Evolutionary conservation across 805 yeast species (phyloP), one percentile per base, ranked within the genome.

Genomic region (Nakazawaea peltata): DNA sequence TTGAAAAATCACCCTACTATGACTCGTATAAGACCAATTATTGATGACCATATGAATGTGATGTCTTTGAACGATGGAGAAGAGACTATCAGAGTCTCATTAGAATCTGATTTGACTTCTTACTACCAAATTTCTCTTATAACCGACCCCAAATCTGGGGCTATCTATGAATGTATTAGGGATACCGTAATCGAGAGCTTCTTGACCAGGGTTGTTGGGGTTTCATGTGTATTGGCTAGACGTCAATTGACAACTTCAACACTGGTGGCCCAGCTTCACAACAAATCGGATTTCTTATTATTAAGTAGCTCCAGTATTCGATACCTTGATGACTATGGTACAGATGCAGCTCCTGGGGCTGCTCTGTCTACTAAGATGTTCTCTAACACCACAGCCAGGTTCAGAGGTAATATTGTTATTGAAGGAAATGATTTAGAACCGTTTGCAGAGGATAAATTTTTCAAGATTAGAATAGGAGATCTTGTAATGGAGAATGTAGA

Each of bases 391-490:
- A 41, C 45, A 9, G 26, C 41, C 3, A 40, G 56, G 19, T 52
- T 66, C 33, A 45, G 72, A n/a, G 65, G 64, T 0, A 66, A 66
- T 35, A 49, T 66, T 5, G 45, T 60, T 2, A 46, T 66, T 13
- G 39, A 39, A n/a, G 49, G 52, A 2, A 28, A 35, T 2, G 44
- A 49, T 6, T 28, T 37, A 2, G 28, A 21, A 14, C 56, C 67
- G 3, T 67, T 54, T 47, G 52, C 37, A 9, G 72, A 66, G 34
- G 71, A 67, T 33, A 19, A 32, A 1, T 65, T 69, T 71, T 17
- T 33, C 3, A 19, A 26, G 4, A 29, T 61, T 0, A 21, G 9
- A 10, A 38, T 56, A 5, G 39, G 30, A 13, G 33, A 34, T 11
- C 14, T 44, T n/a, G 26, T 24, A 2, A 32, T 52, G 34, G 30